These are phyloP conservation scores for Paecilomyces sp. DNA, from an alignment of 2,329 filamentous ascomycete genomes.

Conservation along the genomic window DNA sequence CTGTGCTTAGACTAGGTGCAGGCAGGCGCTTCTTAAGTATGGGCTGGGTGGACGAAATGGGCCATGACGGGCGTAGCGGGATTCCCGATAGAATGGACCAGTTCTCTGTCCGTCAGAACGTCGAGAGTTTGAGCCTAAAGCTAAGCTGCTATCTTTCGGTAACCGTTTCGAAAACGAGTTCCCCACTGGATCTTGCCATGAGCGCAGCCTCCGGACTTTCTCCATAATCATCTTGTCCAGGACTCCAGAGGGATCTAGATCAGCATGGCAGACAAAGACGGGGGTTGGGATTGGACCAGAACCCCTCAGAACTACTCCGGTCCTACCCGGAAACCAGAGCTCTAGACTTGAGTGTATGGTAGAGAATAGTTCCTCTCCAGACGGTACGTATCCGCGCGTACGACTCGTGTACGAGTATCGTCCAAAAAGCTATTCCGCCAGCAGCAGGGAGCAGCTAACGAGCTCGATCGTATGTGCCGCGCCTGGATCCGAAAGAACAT, in stretches of 20 bases:
- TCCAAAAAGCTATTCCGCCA: neutral
- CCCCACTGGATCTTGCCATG: neutral
- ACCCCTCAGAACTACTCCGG: neutral
- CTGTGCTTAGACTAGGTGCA: neutral
- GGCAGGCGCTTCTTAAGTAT: neutral
- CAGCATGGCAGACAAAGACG: neutral
- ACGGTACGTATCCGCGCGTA: neutral
- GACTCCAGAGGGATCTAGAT: neutral
- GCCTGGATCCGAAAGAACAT: neutral
- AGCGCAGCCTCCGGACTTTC: neutral
- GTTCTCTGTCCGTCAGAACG: neutral
- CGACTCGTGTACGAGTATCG: neutral
- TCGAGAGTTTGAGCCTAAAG: neutral
- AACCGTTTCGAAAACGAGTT: neutral
- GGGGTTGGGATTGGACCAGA: neutral
- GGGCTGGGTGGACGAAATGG: neutral
- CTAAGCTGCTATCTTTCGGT: neutral
- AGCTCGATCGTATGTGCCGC: neutral
- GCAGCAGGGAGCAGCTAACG: neutral
- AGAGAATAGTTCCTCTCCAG: too few species aligned
- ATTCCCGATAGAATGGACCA: neutral
- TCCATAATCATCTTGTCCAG: neutral
- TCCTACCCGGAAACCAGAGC: neutral
- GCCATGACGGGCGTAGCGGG: neutral
- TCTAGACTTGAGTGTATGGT: neutral